Evolutionary conservation across 1,139 yeast species (phyloP).

Genomic region (Pichia sp.): DNA sequence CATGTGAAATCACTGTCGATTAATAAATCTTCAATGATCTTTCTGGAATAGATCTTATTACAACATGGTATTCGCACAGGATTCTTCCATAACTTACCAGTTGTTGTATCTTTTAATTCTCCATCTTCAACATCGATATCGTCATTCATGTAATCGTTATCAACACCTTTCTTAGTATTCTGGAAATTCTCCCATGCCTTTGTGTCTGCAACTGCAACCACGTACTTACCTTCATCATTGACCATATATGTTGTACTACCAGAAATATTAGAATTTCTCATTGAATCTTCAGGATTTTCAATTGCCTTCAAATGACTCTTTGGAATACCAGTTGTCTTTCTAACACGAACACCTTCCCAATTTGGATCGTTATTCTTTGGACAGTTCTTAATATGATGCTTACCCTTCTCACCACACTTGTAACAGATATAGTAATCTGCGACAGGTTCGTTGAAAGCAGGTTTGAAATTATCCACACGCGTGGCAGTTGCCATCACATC

Average conservation of each 20-base stretch:
- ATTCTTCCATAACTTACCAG: constrained; percentile 56
- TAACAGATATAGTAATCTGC: constrained; percentile 97
- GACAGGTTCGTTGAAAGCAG: constrained; percentile 54
- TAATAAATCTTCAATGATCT: constrained; percentile 66
- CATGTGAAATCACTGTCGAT: constrained; percentile 88
- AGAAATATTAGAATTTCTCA: constrained; percentile 9
- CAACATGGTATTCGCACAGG: constrained; percentile 96
- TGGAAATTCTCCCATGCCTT: constrained; percentile 91
- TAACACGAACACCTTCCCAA: constrained; percentile 88
- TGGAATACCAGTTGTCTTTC: constrained; percentile 97
- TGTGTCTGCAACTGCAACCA: constrained; percentile 90
- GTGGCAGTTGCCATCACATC: constrained; percentile 82
- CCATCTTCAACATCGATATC: constrained; percentile 44
- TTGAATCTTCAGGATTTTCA: constrained; percentile 34
- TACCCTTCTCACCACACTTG: constrained; percentile 88
- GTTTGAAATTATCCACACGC: constrained; percentile 51
- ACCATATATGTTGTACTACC: constrained; percentile 74
- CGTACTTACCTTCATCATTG: constrained; percentile 94
- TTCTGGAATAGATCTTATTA: constrained; percentile 53
- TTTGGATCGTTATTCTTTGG: constrained; percentile 93
- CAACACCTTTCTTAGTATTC: constrained; percentile 54
- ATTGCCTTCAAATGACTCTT: constrained; percentile 82
- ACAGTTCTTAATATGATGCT: constrained; percentile 96
- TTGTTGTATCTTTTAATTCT: constrained; percentile 53
- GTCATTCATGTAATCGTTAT: constrained; percentile 35